A percentile compares a stretch with the other conserved stretches of the same genome.
Evolutionary conservation across 441 rosid genomes (phyloP).

Genomic region (Omphalea diandra): DNA sequence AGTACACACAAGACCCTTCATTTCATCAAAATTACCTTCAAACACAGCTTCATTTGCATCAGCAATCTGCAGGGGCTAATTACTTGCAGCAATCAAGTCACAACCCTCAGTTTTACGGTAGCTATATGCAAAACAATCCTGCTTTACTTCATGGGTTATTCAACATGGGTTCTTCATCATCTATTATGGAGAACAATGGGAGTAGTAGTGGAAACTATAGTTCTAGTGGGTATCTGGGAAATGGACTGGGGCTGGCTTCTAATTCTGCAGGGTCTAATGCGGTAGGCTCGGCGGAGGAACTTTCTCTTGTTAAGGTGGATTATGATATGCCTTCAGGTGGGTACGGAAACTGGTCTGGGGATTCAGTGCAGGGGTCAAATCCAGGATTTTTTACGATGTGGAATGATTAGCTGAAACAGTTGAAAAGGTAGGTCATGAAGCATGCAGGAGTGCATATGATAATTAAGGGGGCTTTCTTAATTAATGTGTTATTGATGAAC

Average conservation of each 20-base stretch:
- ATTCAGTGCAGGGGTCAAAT: slow-evolving; percentile 71
- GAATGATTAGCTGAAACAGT: slow-evolving; percentile 58
- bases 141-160: slow-evolving; percentile 70
- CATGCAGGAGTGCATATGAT: too few species aligned
- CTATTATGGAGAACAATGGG: slow-evolving; percentile 47
- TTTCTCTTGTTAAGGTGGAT: slow-evolving; percentile 70
- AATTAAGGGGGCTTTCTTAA: too few species aligned
- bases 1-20: slow-evolving; percentile 52
- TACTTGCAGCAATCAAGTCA: slow-evolving; percentile 47
- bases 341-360: slow-evolving; percentile 69
- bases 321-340: slow-evolving; percentile 72
- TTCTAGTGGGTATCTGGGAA: slow-evolving; percentile 54
- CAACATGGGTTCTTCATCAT: slow-evolving; percentile 44
- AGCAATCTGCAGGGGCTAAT: slow-evolving; percentile 45
- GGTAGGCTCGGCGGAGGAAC: slow-evolving; percentile 56
- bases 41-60: slow-evolving; percentile 73
- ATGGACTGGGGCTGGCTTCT: slow-evolving; percentile 51
- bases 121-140: slow-evolving; percentile 67
- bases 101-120: slow-evolving; percentile 59
- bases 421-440: too few species aligned
- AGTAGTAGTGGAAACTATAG: slow-evolving; percentile 46
- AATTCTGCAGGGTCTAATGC: slow-evolving; percentile 39
- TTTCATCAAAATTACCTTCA: slow-evolving; percentile 69
- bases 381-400: slow-evolving; percentile 83
- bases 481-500: too few species aligned